A percentile compares a stretch with the other conserved stretches of the same genome.
Evolutionary conservation across 2,329 filamentous ascomycete genomes (phyloP).

Genomic region (Ceratocystis lukuohia): DNA sequence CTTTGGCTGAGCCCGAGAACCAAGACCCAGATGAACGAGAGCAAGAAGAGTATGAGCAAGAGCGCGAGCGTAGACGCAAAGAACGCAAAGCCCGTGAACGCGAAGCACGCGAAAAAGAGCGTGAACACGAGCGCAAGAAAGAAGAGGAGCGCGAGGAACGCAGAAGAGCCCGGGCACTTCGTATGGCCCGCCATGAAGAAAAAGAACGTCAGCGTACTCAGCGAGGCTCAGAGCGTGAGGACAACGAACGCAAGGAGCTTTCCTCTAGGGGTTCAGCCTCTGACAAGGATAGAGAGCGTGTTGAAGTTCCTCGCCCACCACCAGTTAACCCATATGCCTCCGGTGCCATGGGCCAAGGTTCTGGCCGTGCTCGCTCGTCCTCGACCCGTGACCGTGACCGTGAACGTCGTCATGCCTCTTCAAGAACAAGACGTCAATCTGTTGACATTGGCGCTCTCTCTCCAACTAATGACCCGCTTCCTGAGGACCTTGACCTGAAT

Average conservation of each 20-base stretch:
- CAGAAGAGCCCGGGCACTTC: constrained; percentile 3
- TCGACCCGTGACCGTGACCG: constrained; percentile 48
- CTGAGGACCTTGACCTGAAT: constrained; percentile 7
- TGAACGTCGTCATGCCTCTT: constrained; percentile 44
- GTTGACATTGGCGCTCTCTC: constrained; percentile 36
- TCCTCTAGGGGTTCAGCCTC: constrained; percentile 20
- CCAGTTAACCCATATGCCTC: constrained; percentile 41
- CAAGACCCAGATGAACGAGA: constrained; percentile 15
- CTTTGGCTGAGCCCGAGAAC: not conserved
- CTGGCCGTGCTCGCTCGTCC: constrained; percentile 51
- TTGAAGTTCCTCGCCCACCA: constrained; percentile 37
- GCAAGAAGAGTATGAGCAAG: constrained; percentile 40
- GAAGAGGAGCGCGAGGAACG: constrained; percentile 16
- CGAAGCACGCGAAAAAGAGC: constrained; percentile 34
- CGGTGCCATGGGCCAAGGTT: not conserved
- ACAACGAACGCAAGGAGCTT: constrained; percentile 28
- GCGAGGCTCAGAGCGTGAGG: constrained; percentile 43
- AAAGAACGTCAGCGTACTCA: constrained; percentile 15
- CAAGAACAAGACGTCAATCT: constrained; percentile 54
- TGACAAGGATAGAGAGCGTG: constrained; percentile 31
- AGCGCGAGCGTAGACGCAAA: constrained; percentile 12
- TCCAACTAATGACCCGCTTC: not conserved
- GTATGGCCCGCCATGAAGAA: constrained; percentile 13
- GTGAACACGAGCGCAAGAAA: constrained; percentile 13
- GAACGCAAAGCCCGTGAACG: constrained; percentile 13